Percentiles rank a stretch among this genome's conserved stretches.
Evolutionary conservation across 371 early-diverging fungal genomes (phyloP).

Genomic region (Fennellomyces sp.): DNA sequence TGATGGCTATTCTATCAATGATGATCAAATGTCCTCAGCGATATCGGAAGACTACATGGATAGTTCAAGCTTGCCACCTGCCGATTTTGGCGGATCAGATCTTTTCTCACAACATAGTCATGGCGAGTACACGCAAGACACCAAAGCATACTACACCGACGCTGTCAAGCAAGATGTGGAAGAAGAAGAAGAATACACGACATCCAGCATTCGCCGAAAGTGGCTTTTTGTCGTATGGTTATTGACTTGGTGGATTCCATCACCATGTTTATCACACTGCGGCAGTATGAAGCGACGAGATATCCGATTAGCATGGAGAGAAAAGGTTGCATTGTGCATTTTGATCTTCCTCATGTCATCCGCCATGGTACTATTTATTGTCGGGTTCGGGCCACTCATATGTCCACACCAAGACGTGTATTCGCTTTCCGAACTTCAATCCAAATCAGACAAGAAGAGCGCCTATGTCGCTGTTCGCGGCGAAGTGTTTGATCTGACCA

Average conservation of each 20-base stretch:
- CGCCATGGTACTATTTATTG: slow-evolving; percentile 60
- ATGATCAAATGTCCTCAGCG: slow-evolving; percentile 37
- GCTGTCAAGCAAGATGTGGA: slow-evolving; percentile 11
- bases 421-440: slow-evolving; percentile 46
- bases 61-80: neutral
- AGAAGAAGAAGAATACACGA: slow-evolving; percentile 12
- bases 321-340: slow-evolving; percentile 81
- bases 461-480: slow-evolving; percentile 72
- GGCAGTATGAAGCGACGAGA: slow-evolving; percentile 81
- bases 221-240: slow-evolving; percentile 88
- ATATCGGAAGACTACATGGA: slow-evolving; percentile 31
- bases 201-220: slow-evolving; percentile 55
- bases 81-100: neutral
- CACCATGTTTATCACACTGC: slow-evolving; percentile 60
- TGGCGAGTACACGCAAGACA: neutral
- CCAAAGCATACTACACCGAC: slow-evolving; percentile 17
- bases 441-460: slow-evolving; percentile 28
- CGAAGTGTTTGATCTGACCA: slow-evolving; percentile 71
- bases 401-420: slow-evolving; percentile 85
- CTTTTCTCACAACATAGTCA: slow-evolving; percentile 2
- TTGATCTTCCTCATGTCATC: slow-evolving; percentile 65
- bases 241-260: slow-evolving; percentile 90
- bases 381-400: slow-evolving; percentile 80
- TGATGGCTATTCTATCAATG: slow-evolving; percentile 37
- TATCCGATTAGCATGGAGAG: slow-evolving; percentile 86